A percentile compares a stretch with the other conserved stretches of the same genome.
Conservation (phyloP, 345 rosid genomes). For the Camelina laxa region DNA sequence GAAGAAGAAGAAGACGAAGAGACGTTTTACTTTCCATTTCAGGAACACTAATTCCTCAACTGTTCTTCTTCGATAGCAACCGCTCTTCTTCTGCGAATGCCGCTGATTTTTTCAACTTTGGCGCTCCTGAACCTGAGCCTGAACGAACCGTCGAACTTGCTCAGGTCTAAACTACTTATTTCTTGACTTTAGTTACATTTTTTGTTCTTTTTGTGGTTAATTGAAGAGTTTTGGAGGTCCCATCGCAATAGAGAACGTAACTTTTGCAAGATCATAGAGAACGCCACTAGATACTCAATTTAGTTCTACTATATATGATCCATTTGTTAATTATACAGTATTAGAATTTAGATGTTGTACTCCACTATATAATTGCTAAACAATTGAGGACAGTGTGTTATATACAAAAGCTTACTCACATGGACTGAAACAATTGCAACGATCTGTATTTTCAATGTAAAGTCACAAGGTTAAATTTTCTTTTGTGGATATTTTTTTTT, state of each 20-base stretch:
- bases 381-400: background rate
- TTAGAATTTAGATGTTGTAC: background rate
- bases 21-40: constrained; percentile 36
- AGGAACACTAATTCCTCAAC: constrained; percentile 28
- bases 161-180: constrained; percentile 31
- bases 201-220: background rate
- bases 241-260: too few relatives aligned
- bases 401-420: background rate
- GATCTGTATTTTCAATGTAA: background rate
- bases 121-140: constrained; percentile 34
- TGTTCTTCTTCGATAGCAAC: constrained; percentile 10
- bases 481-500: background rate
- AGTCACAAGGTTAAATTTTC: background rate
- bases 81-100: constrained; percentile 35
- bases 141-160: constrained; percentile 42
- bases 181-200: background rate
- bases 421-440: background rate
- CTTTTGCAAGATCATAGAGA: background rate
- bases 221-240: background rate
- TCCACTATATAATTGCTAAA: background rate
- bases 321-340: background rate
- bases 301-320: background rate
- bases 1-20: constrained; percentile 32
- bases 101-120: constrained; percentile 19
- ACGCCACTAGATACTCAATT: background rate